Base-by-base conservation (phyloP, 1,284 basidiomycete species). In the Tetrapyrgos nigripes region DNA sequence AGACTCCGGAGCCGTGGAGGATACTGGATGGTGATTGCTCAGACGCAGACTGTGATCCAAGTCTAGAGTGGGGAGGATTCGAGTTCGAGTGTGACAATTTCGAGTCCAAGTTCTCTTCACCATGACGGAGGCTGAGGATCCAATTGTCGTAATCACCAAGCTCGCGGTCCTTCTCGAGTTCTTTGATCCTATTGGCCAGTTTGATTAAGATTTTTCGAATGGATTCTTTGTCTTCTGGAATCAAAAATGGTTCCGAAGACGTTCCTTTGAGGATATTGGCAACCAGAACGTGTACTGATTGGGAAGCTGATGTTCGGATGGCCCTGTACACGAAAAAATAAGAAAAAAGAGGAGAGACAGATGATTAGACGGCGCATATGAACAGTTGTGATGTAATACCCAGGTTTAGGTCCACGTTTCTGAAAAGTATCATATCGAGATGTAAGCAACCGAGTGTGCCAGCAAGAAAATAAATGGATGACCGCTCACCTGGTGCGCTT, bases 181-280 rank as follows among this genome's bases (percentile, higher is more conserved):
- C 21, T n/a, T 23, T 17, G 14, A 47, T 47, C 10, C 45, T 24
- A 19, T 28, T 10, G 19, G 45, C 45, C 27, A 47, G 21, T 11
- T 47, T 28, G 5, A 19, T n/a, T 23, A 47, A 23, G 3, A 47
- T 11, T 47, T 11, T 47, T 23, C 45, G 9, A 6, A 47, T 52
- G 17, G 33, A 14, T 54, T 54, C 50, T 27, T 35, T 45, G 45
- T 60, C 50, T n/a, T 54, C 51, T 40, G 59, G 59, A 49, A 47
- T 19, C 9, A 23, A 17, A 24, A 28, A 13, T 4, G 45, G 45
- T 47, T 47, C 45, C 14, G 45, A 47, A 24, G 45, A n/a, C 11
- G 45, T 26, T 24, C 5, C 23, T n/a, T 17, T 13, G 5, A 47
- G 21, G 45, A 47, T 47, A 5, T 47, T 28, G 5, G 9, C 45